Evolutionary conservation across 2,329 filamentous ascomycete species (phyloP).

Genomic region (Hirsutella minnesotensis): DNA sequence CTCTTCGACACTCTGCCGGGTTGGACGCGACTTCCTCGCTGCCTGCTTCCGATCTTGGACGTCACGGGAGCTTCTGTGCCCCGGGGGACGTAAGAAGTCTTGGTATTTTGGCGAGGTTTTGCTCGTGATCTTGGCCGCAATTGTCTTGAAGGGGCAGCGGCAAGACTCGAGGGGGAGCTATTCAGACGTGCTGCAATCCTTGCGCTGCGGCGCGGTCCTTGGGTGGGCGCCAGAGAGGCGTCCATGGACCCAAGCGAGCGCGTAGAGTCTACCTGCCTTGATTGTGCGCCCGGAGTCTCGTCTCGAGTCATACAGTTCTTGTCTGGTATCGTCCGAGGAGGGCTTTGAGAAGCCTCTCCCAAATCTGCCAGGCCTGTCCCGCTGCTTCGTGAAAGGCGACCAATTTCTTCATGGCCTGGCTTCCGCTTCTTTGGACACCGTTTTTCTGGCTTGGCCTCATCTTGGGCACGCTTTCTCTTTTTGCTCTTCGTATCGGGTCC

Average conservation of each 20-base stretch:
- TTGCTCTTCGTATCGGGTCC: not conserved
- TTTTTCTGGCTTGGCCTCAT: not conserved
- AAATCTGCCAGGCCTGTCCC: not conserved
- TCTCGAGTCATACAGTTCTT: not conserved
- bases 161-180: too few species aligned
- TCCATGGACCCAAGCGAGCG: not conserved
- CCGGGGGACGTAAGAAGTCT: not conserved
- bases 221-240: not conserved
- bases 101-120: not conserved
- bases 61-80: not conserved
- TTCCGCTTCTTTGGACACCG: not conserved
- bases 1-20: slow-evolving; percentile 2
- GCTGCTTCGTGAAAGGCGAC: not conserved
- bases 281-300: not conserved
- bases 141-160: not conserved
- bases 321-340: not conserved
- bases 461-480: not conserved
- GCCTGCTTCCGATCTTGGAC: slow-evolving; percentile 1
- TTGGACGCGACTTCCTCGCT: slow-evolving; percentile 1
- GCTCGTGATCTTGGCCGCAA: not conserved
- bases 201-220: slow-evolving; percentile 1
- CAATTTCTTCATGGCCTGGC: not conserved
- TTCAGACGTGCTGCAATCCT: not conserved
- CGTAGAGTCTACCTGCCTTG: not conserved
- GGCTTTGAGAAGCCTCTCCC: not conserved